Evolutionary conservation across 2,329 filamentous ascomycete genomes (phyloP), one percentile per base, ranked within the genome.

Genomic region (Tolypocladium ophioglossoides): DNA sequence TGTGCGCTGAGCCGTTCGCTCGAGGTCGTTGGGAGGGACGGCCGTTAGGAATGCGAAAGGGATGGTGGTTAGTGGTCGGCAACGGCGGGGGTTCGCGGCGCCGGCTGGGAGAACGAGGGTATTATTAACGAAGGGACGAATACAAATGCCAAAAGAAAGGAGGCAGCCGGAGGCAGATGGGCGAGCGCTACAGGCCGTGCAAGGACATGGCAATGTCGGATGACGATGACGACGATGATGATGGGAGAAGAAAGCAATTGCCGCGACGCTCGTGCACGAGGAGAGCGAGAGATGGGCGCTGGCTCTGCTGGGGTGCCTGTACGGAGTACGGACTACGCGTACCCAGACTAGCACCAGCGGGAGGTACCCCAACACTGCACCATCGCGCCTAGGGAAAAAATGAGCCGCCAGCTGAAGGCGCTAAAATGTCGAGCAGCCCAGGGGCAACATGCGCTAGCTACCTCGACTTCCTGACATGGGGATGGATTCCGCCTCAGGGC

Each of bases 71-170:
- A 27, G 44, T 32, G 18, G 22, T 30, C 35, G 49, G 49, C 49
- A 39, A 12, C 49, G 35, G 22, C 49, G 49, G 48, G 4, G 27
- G n/a, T 34, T 24, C 9, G 12, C 16, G 11, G n/a, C 48, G 34
- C 8, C n/a, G 48, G 48, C 18, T 50, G n/a, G 22, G 49, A 9
- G 35, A 40, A 30, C 20, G 35, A 51, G 35, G 12, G 35, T 24
- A 51, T 51, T 39, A 30, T 40, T 39, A 20, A 30, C 40, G 35
- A 32, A 48, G 44, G 18, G 30, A 18, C 44, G 35, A 30, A 40
- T 50, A n/a, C 48, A 50, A n/a, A 40, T 40, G 49, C 35, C 35
- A 51, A 51, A 51, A 27, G 49, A 51, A 48, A 47, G 48, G 39
- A 50, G 50, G 52, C 52, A 44, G 49, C 49, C 52, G 35, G 18